Evolutionary conservation across 2,329 filamentous ascomycete genomes (phyloP).

Genomic region (Pezicula neosporulosa): DNA sequence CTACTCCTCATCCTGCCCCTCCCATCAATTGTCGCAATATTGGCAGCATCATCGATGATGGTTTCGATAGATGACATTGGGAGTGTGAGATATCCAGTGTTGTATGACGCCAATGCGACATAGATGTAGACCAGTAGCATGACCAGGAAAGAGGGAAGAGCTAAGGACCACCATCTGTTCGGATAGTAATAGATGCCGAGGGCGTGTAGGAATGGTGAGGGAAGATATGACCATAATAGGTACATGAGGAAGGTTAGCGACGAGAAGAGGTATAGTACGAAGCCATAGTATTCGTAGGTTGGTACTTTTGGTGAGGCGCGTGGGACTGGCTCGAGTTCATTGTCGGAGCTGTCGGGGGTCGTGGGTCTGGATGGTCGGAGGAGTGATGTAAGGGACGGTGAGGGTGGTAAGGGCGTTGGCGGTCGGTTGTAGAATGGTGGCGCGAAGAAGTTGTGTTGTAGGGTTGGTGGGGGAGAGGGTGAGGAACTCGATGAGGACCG

Average conservation of each 20-base stretch:
- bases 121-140: conserved; percentile 91
- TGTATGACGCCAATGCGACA: conserved; percentile 86
- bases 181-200: conserved; percentile 96
- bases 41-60: conserved; percentile 85
- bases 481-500: conserved; percentile 24
- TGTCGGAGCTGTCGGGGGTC: conserved; percentile 87
- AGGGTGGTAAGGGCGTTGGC: conserved; percentile 90
- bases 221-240: conserved; percentile 77
- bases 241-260: conserved; percentile 74
- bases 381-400: conserved; percentile 87
- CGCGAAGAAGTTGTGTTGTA: conserved; percentile 49
- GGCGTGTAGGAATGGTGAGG: conserved; percentile 85
- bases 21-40: conserved; percentile 77
- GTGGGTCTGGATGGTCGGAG: conserved; percentile 88
- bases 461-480: conserved; percentile 27
- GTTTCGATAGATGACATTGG: conserved; percentile 79
- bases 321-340: conserved; percentile 74
- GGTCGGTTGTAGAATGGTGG: conserved; percentile 97
- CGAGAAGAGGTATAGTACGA: conserved; percentile 90
- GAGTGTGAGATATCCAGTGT: conserved; percentile 83
- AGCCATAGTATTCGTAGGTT: conserved; percentile 99
- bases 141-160: conserved; percentile 85
- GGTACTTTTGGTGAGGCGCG: conserved; percentile 89
- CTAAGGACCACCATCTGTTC: conserved; percentile 95
- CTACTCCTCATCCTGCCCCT: conserved; percentile 51